These are phyloP conservation scores for Schoenoplectus triqueter DNA, from an alignment of 202 grass and related monocot species.

Conservation along the genomic window DNA sequence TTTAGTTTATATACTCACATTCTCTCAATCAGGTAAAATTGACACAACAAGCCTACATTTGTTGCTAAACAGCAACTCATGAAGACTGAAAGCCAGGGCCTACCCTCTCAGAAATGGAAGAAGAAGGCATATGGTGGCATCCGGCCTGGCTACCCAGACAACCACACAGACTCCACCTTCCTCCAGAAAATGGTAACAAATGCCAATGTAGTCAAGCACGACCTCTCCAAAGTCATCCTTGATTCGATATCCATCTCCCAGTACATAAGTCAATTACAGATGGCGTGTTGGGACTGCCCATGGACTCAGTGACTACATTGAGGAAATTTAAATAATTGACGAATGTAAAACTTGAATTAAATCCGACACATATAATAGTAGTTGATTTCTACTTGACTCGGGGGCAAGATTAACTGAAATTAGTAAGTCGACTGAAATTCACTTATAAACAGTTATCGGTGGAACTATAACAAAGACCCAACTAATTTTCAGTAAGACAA, in stretches of 20 bases:
- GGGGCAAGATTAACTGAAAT: too few species aligned
- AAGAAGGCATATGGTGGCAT: slow-evolving; percentile 89
- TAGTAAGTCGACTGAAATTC: too few species aligned
- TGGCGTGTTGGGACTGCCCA: too few species aligned
- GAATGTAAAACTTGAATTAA: too few species aligned
- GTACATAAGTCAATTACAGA: slow-evolving; percentile 41
- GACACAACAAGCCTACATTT: background rate
- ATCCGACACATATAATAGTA: too few species aligned
- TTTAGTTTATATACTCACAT: background rate
- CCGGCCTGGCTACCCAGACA: slow-evolving; percentile 73
- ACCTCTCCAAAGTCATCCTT: slow-evolving; percentile 67
- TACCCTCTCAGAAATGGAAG: slow-evolving; percentile 59
- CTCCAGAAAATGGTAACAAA: slow-evolving; percentile 96
- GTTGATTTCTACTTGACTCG: too few species aligned
- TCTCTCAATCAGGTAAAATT: slow-evolving; percentile 22
- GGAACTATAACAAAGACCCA: too few species aligned
- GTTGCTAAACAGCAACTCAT: slow-evolving; percentile 28
- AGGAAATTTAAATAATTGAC: too few species aligned
- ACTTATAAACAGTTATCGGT: too few species aligned
- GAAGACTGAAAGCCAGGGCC: slow-evolving; percentile 43
- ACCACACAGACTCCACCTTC: slow-evolving; percentile 71
- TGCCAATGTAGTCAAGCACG: slow-evolving; percentile 92
- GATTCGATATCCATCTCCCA: slow-evolving; percentile 83
- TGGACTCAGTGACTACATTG: too few species aligned
- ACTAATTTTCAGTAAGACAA: too few species aligned